These are phyloP conservation scores for Starmerella gropengiesseri DNA, from an alignment of 805 yeast genomes.

Conservation along the genomic window DNA sequence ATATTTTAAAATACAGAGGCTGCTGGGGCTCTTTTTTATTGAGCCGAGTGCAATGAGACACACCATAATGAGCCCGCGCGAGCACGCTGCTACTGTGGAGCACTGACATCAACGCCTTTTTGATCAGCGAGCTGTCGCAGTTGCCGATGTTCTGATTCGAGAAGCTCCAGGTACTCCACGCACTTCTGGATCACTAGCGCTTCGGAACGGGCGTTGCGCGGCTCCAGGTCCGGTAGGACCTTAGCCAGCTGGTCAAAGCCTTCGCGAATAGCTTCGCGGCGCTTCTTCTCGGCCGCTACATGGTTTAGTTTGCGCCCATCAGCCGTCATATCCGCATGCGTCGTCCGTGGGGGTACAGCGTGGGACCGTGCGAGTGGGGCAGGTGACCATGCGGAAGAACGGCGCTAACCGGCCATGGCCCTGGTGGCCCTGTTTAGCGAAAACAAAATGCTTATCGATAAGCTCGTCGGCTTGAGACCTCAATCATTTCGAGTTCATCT, in stretches of 20 bases:
- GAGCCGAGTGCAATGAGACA: too few relatives aligned
- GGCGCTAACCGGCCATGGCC: too few relatives aligned
- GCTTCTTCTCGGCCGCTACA: conserved; percentile 73
- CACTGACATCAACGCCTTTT: background rate
- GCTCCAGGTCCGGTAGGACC: conserved; percentile 60
- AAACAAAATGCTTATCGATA: too few relatives aligned
- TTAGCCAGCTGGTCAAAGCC: conserved; percentile 69
- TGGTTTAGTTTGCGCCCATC: conserved; percentile 37
- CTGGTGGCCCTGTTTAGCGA: too few relatives aligned
- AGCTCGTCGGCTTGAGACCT: too few relatives aligned
- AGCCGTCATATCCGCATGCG: conserved; percentile 3
- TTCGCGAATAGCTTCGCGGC: conserved; percentile 73
- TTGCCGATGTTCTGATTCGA: conserved; percentile 27
- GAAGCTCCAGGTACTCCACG: conserved; percentile 27
- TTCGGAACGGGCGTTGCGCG: conserved; percentile 72
- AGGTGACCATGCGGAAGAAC: too few relatives aligned
- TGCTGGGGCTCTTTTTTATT: too few relatives aligned
- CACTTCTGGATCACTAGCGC: conserved; percentile 56
- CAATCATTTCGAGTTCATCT: too few relatives aligned
- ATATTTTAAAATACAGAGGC: too few relatives aligned
- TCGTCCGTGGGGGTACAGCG: background rate
- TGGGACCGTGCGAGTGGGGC: background rate
- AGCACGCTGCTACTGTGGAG: background rate
- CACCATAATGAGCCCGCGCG: too few relatives aligned
- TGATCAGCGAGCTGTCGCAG: conserved; percentile 24